Evolutionary conservation across 805 yeast genomes (phyloP).

Genomic region (Sporopachydermia quercuum): DNA sequence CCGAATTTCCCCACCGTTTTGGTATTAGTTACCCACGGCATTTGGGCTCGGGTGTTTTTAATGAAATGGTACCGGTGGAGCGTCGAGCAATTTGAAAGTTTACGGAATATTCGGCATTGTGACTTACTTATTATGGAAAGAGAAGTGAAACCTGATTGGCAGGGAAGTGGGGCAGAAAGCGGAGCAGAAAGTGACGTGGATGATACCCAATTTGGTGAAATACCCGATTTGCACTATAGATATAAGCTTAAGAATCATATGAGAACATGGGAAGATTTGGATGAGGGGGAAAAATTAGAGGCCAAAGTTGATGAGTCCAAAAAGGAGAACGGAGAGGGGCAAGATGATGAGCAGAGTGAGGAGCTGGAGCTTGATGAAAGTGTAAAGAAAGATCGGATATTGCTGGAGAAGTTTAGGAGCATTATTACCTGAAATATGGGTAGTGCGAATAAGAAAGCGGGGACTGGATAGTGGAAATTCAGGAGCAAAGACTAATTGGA

Average conservation of each 20-base stretch:
- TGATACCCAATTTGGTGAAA: too few relatives aligned
- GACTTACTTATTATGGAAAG: conserved; percentile 67
- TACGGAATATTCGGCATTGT: conserved; percentile 77
- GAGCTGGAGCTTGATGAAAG: not conserved
- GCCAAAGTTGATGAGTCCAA: conserved; percentile 7
- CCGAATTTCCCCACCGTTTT: conserved; percentile 60
- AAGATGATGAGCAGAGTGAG: not conserved
- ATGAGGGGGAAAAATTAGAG: conserved; percentile 24
- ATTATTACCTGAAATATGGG: conserved; percentile 6
- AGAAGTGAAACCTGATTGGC: conserved; percentile 24
- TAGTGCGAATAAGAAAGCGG: too few relatives aligned
- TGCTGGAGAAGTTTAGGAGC: conserved; percentile 23
- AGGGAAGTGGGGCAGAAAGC: not conserved
- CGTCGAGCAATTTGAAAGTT: conserved; percentile 73
- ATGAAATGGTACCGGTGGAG: conserved; percentile 95
- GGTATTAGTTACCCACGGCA: conserved; percentile 83
- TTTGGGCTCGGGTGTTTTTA: conserved; percentile 82
- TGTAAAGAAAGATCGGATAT: conserved; percentile 1
- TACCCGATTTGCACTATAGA: conserved; percentile 14
- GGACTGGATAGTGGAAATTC: too few relatives aligned
- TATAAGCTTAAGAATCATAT: conserved; percentile 47
- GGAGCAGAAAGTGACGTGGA: too few relatives aligned
- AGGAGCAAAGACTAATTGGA: too few relatives aligned
- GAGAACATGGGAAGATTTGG: conserved; percentile 56
- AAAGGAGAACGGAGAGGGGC: not conserved